These are phyloP conservation scores for Hordeum marinum DNA, from an alignment of 176 grass and related monocot genomes.

Conservation along the genomic window DNA sequence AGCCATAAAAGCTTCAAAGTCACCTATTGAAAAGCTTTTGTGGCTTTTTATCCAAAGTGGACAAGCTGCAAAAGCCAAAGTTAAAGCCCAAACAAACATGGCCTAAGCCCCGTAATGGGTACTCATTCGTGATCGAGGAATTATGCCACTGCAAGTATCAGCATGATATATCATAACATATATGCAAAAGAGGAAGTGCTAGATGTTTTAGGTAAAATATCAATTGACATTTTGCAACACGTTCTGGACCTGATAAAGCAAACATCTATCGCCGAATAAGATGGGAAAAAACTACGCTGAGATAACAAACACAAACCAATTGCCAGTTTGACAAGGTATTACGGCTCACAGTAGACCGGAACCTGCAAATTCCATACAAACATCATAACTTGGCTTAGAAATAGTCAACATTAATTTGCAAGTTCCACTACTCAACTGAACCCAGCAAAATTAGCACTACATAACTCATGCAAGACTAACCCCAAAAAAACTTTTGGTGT, in stretches of 20 bases:
- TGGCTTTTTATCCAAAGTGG: too few species aligned
- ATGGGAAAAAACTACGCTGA: not conserved
- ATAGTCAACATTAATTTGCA: not conserved
- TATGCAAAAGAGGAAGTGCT: not conserved
- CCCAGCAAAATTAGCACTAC: not conserved
- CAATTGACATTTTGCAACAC: not conserved
- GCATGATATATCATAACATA: conserved; percentile 12
- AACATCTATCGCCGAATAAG: not conserved
- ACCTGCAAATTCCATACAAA: too few species aligned
- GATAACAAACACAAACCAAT: not conserved
- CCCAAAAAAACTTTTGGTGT: not conserved
- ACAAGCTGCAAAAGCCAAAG: too few species aligned
- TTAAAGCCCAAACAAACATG: too few species aligned
- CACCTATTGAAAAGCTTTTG: too few species aligned
- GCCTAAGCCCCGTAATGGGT: too few species aligned
- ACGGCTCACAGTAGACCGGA: not conserved
- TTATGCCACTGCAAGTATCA: conserved; percentile 61
- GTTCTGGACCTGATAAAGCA: not conserved
- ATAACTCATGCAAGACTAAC: not conserved
- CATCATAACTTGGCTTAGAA: too few species aligned
- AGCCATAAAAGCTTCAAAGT: too few species aligned
- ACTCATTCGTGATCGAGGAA: conserved; percentile 69
- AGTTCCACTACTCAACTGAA: not conserved
- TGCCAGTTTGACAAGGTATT: not conserved
- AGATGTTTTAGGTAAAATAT: not conserved